A percentile compares a stretch with the other conserved stretches of the same genome.
Conservation (phyloP, 2,329 filamentous ascomycete species). For the Coniochaeta prunicola region DNA sequence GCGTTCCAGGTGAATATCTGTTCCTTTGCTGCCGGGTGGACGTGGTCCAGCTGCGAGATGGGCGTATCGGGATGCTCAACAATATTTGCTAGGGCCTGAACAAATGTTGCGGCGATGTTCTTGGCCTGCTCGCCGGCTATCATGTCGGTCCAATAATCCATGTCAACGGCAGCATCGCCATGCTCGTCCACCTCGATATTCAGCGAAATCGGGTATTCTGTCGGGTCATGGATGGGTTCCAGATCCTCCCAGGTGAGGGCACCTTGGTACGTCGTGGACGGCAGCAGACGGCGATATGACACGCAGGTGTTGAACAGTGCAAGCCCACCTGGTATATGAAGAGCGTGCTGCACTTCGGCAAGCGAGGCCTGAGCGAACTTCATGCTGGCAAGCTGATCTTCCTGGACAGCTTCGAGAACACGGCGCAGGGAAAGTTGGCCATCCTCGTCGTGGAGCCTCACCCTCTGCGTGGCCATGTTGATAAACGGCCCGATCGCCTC, state of each 20-base stretch:
- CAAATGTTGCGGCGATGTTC: slow-evolving; percentile 12
- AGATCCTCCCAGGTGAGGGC: slow-evolving; percentile 9
- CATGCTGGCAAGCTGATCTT: slow-evolving; percentile 14
- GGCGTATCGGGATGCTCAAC: slow-evolving; percentile 6
- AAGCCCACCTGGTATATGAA: slow-evolving; percentile 14
- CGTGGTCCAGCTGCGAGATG: slow-evolving; percentile 9
- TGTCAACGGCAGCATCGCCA: slow-evolving; percentile 10
- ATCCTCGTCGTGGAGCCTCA: slow-evolving; percentile 2
- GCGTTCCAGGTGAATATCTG: slow-evolving; percentile 14
- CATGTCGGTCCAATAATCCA: slow-evolving; percentile 16
- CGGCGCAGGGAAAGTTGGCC: slow-evolving; percentile 4
- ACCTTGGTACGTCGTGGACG: not conserved
- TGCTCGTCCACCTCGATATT: slow-evolving; percentile 12
- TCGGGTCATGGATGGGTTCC: slow-evolving; percentile 13
- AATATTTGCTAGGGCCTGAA: slow-evolving; percentile 12
- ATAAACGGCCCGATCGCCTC: slow-evolving; percentile 16
- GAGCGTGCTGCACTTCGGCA: slow-evolving; percentile 16
- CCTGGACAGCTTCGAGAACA: slow-evolving; percentile 14
- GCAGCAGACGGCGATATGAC: slow-evolving; percentile 12
- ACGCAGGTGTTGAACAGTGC: slow-evolving; percentile 16
- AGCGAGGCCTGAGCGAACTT: slow-evolving; percentile 13
- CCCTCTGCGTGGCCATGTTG: slow-evolving; percentile 16
- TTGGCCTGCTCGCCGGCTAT: slow-evolving; percentile 10
- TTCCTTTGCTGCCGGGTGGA: slow-evolving; percentile 9
- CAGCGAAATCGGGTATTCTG: slow-evolving; percentile 16